Base-by-base conservation (phyloP, 441 rosid species). In the Erodium texanum region DNA sequence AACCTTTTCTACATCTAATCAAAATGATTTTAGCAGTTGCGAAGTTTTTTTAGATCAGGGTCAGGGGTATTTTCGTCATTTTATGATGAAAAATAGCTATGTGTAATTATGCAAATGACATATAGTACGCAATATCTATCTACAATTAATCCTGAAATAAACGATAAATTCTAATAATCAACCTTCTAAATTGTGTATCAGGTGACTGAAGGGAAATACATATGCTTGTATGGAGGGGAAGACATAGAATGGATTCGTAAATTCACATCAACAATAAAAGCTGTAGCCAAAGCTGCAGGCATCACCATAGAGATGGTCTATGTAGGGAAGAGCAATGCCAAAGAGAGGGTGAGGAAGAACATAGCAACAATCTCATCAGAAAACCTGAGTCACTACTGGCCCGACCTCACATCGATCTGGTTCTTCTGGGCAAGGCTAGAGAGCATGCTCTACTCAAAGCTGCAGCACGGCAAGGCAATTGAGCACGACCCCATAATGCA, bases 221-320 rank as follows among this genome's bases (percentile, higher is more conserved):
- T 78, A 66, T 82, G 82, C 75, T 64, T 84, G 65, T 82, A 75
- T 2, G 85, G 87, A 20, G 85, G 87, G 48, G 85, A 80, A 64
- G 79, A 84, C 71, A 66, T 77, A 10, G 79, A 77, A 9, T 80
- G 84, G 87, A 72, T 84, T 43, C 56, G 80, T 16, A 74, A 34
- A 11, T 80, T 84, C 70, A 72, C 82, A 64, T 24, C 7, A 0
- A 2, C 65, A 0, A 75, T 76, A 18, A 9, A 32, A 11, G 36
- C 34, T 7, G 76, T 78, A 0, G 82, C 82, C 0, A 1, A 0
- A 19, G 65, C 74, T 45, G 76, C 80, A 1, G 1, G 61, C n/a
- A 70, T 82, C 67, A 10, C 27, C 6, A 19, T 82, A 7, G 78
- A 84, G 45, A 76, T 82, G 82, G 68, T 82, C 3, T 84, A 84